Conservation (phyloP, 352 stramenopile genomes). For the Phytophthora crassamura region DNA sequence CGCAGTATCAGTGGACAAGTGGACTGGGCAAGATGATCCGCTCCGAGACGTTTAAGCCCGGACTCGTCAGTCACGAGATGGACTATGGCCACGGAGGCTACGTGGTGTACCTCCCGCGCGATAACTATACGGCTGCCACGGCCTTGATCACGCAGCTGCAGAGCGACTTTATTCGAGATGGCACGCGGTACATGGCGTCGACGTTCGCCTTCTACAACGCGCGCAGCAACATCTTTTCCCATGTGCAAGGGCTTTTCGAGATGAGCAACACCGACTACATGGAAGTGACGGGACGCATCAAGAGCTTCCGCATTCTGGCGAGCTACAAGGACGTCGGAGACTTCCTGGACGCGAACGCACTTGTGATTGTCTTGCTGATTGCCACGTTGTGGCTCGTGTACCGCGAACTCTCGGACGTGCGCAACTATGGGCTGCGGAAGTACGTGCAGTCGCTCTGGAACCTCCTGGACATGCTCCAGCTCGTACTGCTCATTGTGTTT, state of each 20-base stretch:
- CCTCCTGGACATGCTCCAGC: slow-evolving; percentile 74
- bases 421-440: slow-evolving; percentile 54
- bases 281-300: slow-evolving; percentile 68
- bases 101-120: slow-evolving; percentile 69
- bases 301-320: slow-evolving; percentile 74
- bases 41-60: slow-evolving; percentile 77
- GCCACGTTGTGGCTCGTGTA: slow-evolving; percentile 58
- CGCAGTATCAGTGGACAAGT: slow-evolving; percentile 54
- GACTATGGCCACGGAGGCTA: slow-evolving; percentile 80
- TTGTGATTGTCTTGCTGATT: slow-evolving; percentile 68
- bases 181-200: slow-evolving; percentile 63
- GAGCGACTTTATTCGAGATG: slow-evolving; percentile 66
- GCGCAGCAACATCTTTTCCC: slow-evolving; percentile 79
- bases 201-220: slow-evolving; percentile 81
- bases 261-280: slow-evolving; percentile 85
- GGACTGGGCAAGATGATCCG: slow-evolving; percentile 53
- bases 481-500: slow-evolving; percentile 72
- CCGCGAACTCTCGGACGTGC: slow-evolving; percentile 62
- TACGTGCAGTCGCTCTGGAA: slow-evolving; percentile 87
- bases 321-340: slow-evolving; percentile 52
- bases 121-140: slow-evolving; percentile 65
- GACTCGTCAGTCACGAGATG: slow-evolving; percentile 71
- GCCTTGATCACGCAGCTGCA: slow-evolving; percentile 56
- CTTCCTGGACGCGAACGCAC: slow-evolving; percentile 60
- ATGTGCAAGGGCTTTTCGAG: slow-evolving; percentile 75